phyloP scores from a whole-genome alignment of 192 early-diverging fungal genomes.

The Pilobolus umbonatus region DNA sequence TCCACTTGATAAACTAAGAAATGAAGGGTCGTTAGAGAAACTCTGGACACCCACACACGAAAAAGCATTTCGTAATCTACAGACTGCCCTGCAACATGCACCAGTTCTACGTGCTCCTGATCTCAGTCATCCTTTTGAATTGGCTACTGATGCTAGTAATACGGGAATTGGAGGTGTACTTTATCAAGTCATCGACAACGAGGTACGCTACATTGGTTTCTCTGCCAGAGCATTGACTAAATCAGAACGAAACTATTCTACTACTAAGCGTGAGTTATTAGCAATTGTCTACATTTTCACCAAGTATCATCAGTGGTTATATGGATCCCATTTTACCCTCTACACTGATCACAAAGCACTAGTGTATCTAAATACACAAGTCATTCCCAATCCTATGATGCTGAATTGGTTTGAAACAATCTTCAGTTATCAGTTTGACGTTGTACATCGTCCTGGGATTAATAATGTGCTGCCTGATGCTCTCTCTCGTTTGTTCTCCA shows the following conservation, averaged over 20 bases:
- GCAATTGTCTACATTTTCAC: too few relatives aligned
- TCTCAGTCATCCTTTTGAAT: conserved; percentile 14
- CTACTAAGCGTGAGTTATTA: too few relatives aligned
- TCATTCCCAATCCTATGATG: conserved; percentile 9
- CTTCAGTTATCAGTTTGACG: conserved; percentile 17
- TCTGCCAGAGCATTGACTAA: too few relatives aligned
- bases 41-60: too few relatives aligned
- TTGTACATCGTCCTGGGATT: conserved; percentile 18
- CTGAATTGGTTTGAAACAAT: conserved; percentile 27
- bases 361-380: conserved; percentile 21
- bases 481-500: conserved; percentile 19
- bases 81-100: too few relatives aligned
- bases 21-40: too few relatives aligned
- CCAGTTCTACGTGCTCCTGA: conserved; percentile 25
- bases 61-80: too few relatives aligned
- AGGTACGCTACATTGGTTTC: too few relatives aligned
- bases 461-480: conserved; percentile 26
- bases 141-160: conserved; percentile 37
- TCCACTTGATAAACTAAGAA: too few relatives aligned
- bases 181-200: too few relatives aligned
- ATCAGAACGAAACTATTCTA: conserved; percentile 31
- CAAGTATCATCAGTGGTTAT: conserved; percentile 33
- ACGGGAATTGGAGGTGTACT: conserved; percentile 31
- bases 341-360: conserved; percentile 35
- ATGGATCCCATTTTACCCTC: conserved; percentile 28